These are phyloP conservation scores for Ophiostoma sp. DNA, from an alignment of 2,329 filamentous ascomycete genomes.

Conservation along the genomic window DNA sequence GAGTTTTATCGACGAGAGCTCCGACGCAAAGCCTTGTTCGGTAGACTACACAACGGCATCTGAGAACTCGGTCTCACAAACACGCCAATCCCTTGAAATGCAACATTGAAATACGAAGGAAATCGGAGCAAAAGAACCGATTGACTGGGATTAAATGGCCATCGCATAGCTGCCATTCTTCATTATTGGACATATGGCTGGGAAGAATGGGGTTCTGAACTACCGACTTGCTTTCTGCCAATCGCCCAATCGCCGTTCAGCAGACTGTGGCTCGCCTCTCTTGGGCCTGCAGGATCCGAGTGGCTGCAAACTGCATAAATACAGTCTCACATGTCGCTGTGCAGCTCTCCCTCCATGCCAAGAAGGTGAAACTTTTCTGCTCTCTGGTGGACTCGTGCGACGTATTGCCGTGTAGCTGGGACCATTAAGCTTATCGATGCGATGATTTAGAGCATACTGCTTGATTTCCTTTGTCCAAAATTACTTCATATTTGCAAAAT, in stretches of 20 bases:
- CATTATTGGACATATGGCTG: background rate
- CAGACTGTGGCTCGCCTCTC: background rate
- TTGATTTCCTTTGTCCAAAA: background rate
- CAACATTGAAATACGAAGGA: no score
- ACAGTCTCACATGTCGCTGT: conserved; percentile 5
- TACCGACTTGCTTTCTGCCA: background rate
- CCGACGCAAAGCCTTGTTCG: background rate
- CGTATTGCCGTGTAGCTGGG: background rate
- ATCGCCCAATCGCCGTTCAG: background rate
- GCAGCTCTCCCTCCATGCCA: background rate
- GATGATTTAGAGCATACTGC: background rate
- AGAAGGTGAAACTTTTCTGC: background rate
- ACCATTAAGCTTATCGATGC: background rate
- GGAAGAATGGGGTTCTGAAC: no score
- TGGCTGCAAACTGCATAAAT: conserved; percentile 9
- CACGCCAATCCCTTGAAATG: no score
- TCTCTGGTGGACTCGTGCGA: background rate
- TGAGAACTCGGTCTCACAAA: no score
- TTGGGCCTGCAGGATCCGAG: background rate
- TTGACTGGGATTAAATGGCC: no score
- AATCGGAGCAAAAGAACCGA: no score
- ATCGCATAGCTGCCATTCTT: no score
- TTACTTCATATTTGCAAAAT: background rate
- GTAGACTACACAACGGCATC: no score
- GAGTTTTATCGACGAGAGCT: no score